phyloP scores from a whole-genome alignment of 2,329 filamentous ascomycete species.

The Colletotrichum nymphaeae region DNA sequence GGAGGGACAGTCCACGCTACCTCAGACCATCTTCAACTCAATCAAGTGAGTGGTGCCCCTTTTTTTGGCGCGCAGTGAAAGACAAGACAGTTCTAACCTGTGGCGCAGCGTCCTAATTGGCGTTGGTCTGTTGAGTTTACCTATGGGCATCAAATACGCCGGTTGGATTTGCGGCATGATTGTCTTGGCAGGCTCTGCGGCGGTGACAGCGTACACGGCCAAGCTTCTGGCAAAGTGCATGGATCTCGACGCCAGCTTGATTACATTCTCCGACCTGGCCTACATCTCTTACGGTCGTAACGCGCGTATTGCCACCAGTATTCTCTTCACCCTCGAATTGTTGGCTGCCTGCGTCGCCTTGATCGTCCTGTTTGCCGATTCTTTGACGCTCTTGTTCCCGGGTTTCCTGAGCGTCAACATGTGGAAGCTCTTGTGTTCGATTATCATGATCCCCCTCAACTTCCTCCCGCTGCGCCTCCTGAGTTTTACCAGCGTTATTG shows the following conservation, averaged over 20 bases:
- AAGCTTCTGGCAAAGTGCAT: constrained; percentile 88
- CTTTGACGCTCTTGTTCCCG: constrained; percentile 81
- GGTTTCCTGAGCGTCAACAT: constrained; percentile 70
- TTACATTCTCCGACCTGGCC: constrained; percentile 94
- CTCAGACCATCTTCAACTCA: constrained; percentile 96
- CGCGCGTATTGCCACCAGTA: constrained; percentile 83
- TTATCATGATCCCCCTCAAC: constrained; percentile 83
- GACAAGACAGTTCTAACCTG: neutral
- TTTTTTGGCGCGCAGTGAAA: neutral
- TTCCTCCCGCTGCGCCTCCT: constrained; percentile 86
- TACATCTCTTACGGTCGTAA: constrained; percentile 89
- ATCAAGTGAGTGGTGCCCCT: constrained; percentile 69
- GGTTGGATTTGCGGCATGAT: constrained; percentile 87
- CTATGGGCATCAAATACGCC: constrained; percentile 86
- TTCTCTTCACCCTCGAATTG: constrained; percentile 89
- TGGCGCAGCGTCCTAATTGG: constrained; percentile 78
- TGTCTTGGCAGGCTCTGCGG: constrained; percentile 79
- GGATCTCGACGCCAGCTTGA: constrained; percentile 84
- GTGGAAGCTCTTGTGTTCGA: constrained; percentile 89
- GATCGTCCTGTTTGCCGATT: constrained; percentile 93
- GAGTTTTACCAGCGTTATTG: constrained; percentile 87
- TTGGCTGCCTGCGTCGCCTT: constrained; percentile 90
- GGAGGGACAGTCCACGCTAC: constrained; percentile 93
- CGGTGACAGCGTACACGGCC: constrained; percentile 87
- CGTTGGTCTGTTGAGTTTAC: constrained; percentile 88